Base-by-base conservation (phyloP, 176 grass and related monocot genomes). In the Lolium multiflorum region DNA sequence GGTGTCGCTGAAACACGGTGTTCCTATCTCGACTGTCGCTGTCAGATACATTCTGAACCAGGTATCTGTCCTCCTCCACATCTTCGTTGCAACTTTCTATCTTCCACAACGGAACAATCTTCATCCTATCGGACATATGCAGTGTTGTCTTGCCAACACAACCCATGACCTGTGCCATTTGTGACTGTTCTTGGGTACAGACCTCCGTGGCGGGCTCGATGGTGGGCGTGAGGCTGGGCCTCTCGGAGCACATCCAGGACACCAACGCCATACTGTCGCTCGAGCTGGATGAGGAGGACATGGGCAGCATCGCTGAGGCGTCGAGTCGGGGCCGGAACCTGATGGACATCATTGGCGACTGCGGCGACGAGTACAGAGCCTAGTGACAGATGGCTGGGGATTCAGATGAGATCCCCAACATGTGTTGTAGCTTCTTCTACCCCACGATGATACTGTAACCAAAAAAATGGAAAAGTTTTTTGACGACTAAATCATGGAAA, bases 1-100 rank as follows among this genome's bases (percentile, higher is more conserved):
- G 76, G 93, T 96, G n/a, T 94, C 96, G n/a, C 48, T 91, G n/a
- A 98, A 98, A 77, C 96, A 94, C 54, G 87, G 90, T 54, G 96
- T 94, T 61, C 66, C 93, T 9, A 96, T 98, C 26, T 59, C 91
- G 39, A 95, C 87, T 50, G 92, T 98, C 70, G 93, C 93, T 86
- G 92, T 96, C 55, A 86, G 90, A 96, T 98, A 96, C 78, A 86
- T 96, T 57, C 88, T 98, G 72, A 91, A 98, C 82, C 92, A 98
- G 96, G 93, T 95, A 91, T 43, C 20, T 5, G 3, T 8, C 50
- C 52, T 17, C 52, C 14, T 72, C 75, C 52, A 13, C 50, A 66
- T 47, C 39, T 35, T 35, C 31, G 31, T 35, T 35, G 3, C 31
- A 35, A 35, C 3, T 35, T 35, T 35, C 31, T 35, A 35, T 35